Evolutionary conservation across 2,329 filamentous ascomycete species (phyloP), one percentile per base, ranked within the genome.

Genomic region (Blumeriella jaapii): DNA sequence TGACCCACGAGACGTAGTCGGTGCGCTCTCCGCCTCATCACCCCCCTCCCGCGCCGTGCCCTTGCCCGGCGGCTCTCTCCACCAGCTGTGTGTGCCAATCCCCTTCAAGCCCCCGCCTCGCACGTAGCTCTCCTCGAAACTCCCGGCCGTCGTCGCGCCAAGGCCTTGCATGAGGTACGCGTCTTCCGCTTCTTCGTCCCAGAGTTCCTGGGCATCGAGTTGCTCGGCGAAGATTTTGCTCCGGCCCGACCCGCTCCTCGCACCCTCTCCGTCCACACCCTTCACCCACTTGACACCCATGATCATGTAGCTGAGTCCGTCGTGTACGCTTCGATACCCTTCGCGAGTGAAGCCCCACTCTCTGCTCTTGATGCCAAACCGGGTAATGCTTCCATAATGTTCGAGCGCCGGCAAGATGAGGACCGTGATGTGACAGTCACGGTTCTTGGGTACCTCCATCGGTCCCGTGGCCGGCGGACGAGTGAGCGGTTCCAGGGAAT

Each of bases 401-500:
- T 84, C 69, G 3, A 98, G 63, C 1, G 74, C 68, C 0, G 89
- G 91, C 0, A 96, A 67, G 9, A 98, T 76, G 9, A 95, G 63
- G 0, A 96, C 59, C 11, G 83, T 93, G 45, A 98, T 81, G 48
- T 96, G 84, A 26, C 93, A 62, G 54, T 96, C 91, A 48, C 79
- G 78, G 39, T 80, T 74, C 0, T 64, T 57, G 0, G 77, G 79
- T 1, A 82, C 67, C 1, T 63, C 59, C 44, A 82, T 69, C 0
- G 82, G 82, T 0, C 72, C 74, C 1, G 65, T 64, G 34, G 60
- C 60, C 1, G 73, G 75, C 1, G 77, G 76, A 15, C n/a, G 8
- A 12, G 38, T 39, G 7, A 30, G 65, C 53, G 4, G 59, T 63
- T 20, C 76, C 36, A 50, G 26, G 63, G 50, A 49, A 52, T 56